These are phyloP conservation scores for Talaromyces sp. DNA, from an alignment of 2,329 filamentous ascomycete genomes.

Conservation along the genomic window DNA sequence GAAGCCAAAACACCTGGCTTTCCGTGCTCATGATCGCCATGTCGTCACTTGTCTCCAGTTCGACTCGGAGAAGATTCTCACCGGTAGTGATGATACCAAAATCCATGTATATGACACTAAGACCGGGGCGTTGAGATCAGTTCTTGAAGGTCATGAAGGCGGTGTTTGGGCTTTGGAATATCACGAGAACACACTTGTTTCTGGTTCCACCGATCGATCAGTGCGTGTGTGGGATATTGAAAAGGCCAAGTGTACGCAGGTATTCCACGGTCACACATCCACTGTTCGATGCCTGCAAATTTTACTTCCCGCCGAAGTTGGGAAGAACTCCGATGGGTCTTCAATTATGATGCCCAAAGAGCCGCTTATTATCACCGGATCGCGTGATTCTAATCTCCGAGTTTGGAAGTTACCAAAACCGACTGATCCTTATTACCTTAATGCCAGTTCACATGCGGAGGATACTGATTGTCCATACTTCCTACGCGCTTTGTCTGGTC, in stretches of 20 bases:
- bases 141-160: slow-evolving; percentile 88
- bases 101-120: slow-evolving; percentile 98
- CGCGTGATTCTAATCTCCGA: slow-evolving; percentile 85
- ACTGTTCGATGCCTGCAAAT: slow-evolving; percentile 96
- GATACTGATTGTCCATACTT: slow-evolving; percentile 90
- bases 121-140: slow-evolving; percentile 78
- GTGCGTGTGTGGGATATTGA: slow-evolving; percentile 99
- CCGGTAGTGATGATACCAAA: slow-evolving; percentile 93
- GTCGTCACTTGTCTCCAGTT: slow-evolving; percentile 98
- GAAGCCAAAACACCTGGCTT: slow-evolving; percentile 87
- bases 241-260: slow-evolving; percentile 84
- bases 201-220: slow-evolving; percentile 90
- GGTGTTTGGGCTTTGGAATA: slow-evolving; percentile 98
- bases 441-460: slow-evolving; percentile 69
- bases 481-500: slow-evolving; percentile 78
- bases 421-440: slow-evolving; percentile 70
- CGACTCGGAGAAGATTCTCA: slow-evolving; percentile 96
- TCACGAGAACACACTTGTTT: slow-evolving; percentile 90
- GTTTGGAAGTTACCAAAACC: slow-evolving; percentile 91
- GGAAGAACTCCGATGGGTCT: slow-evolving; percentile 66
- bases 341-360: slow-evolving; percentile 88
- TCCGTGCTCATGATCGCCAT: slow-evolving; percentile 91
- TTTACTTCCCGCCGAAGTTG: slow-evolving; percentile 77
- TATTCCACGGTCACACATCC: slow-evolving; percentile 96
- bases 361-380: slow-evolving; percentile 94